Conservation (phyloP, 345 rosid genomes). For the Eucalyptus caleyi region DNA sequence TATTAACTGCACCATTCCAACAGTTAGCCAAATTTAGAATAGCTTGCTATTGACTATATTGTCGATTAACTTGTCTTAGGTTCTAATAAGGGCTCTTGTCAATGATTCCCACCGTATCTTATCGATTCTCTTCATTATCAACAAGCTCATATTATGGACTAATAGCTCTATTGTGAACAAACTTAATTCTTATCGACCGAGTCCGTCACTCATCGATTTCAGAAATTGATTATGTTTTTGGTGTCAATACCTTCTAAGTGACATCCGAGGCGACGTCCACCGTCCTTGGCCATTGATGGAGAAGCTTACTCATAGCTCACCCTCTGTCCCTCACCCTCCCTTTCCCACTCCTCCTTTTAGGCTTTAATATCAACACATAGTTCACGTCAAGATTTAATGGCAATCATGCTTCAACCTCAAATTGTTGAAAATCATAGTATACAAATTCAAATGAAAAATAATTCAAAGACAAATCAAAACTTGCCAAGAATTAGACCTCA, state of each 20-base stretch:
- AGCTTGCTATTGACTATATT: accelerated
- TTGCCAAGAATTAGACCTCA: not conserved
- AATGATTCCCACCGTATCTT: not conserved
- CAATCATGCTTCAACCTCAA: too few relatives aligned
- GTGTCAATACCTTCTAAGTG: not conserved
- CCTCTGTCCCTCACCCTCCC: not conserved
- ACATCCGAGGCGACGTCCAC: not conserved
- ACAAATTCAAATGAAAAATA: not conserved
- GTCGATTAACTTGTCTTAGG: not conserved
- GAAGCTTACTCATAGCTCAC: not conserved
- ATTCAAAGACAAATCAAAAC: not conserved
- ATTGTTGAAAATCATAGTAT: not conserved
- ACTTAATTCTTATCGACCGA: not conserved
- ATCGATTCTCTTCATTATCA: not conserved
- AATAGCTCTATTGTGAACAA: not conserved
- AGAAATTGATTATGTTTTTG: not conserved
- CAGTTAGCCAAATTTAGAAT: not conserved
- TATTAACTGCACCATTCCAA: not conserved
- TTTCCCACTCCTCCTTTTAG: not conserved
- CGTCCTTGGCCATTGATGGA: not conserved
- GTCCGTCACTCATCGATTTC: not conserved
- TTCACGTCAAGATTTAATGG: not conserved
- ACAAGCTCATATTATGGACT: not conserved
- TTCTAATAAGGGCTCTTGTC: not conserved
- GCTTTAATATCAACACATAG: not conserved